Conservation (phyloP, 768 basidiomycete species). For the Tylopilus balloui region DNA sequence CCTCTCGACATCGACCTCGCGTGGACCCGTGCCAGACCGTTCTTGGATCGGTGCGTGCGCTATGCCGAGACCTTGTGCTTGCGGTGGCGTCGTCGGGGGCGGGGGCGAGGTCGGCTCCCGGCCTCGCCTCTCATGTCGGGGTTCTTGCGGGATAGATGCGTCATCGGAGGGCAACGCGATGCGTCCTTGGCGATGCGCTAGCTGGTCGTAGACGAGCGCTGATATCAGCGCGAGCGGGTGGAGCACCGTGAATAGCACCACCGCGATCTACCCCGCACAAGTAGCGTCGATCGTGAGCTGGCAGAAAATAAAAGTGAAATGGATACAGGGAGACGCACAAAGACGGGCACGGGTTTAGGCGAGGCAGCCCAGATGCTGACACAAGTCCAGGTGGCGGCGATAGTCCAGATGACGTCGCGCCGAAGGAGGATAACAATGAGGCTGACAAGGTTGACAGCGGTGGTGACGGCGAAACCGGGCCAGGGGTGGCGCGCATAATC, state of each 20-base stretch:
- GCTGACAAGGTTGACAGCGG: slow-evolving; percentile 58
- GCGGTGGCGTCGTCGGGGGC: neutral
- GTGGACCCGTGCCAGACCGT: slow-evolving; percentile 17
- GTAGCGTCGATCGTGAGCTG: neutral
- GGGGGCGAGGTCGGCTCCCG: neutral
- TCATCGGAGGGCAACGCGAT: slow-evolving; percentile 45
- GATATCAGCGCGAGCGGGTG: slow-evolving; percentile 59
- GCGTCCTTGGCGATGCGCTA: slow-evolving; percentile 26
- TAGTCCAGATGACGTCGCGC: slow-evolving; percentile 70
- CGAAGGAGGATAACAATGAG: slow-evolving; percentile 52
- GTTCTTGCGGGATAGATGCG: neutral
- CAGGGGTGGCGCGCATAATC: slow-evolving; percentile 61
- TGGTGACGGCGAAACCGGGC: slow-evolving; percentile 67
- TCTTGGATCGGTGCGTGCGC: slow-evolving; percentile 1
- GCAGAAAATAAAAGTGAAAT: neutral
- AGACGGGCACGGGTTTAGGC: slow-evolving; percentile 63
- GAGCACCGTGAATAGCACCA: slow-evolving; percentile 58
- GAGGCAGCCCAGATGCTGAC: slow-evolving; percentile 56
- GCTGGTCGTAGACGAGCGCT: slow-evolving; percentile 37
- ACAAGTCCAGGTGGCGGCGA: slow-evolving; percentile 71
- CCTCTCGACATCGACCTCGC: slow-evolving; percentile 42
- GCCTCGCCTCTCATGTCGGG: slow-evolving; percentile 1
- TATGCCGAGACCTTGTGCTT: neutral
- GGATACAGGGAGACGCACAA: slow-evolving; percentile 39
- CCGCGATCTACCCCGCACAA: slow-evolving; percentile 43